Evolutionary conservation across 2,329 filamentous ascomycete species (phyloP), one percentile per base, ranked within the genome.

Genomic region (Penicillium concentricum): DNA sequence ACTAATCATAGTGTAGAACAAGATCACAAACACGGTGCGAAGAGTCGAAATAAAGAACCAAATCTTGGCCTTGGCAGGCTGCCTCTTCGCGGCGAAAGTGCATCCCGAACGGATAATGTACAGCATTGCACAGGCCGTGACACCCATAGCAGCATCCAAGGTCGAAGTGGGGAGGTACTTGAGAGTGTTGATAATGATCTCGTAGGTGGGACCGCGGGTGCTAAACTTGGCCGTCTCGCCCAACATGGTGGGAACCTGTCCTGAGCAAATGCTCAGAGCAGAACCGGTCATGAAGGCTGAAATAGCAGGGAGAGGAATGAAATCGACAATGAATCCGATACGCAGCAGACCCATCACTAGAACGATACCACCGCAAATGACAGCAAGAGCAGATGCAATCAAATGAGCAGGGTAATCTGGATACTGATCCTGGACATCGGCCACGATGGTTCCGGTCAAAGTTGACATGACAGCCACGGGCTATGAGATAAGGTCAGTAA

Each of bases 241-340:
- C 78, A 99, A 84, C 73, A 97, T 78, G 2, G 83, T 82, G 1
- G 90, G 88, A 5, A 97, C 81, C 74, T 99, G 94, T 34, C 94
- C 92, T 24, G 86, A 83, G 16, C 85, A 87, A 69, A 99, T 97
- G 67, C 85, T 96, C 73, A 99, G 83, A 52, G 93, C 92, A 5
- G 93, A 96, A 2, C 93, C 93, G 0, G 94, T 97, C 90, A 97
- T 97, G 79, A 96, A 97, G 3, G 94, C 92, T 0, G 90, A 92
- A 52, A 97, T 90, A 0, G 92, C 90, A 1, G 91, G 87, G 54
- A 97, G 84, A 1, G 94, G 90, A 67, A 97, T 97, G 68, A 97
- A 84, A 64, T 97, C 92, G 46, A 97, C 92, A 49, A 97, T 87
- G 86, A 92, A 96, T 6, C 94, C 93, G 37, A 87, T 83, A 45